phyloP scores from a whole-genome alignment of 352 stramenopile species.

The Halophytophthora batemanensis region DNA sequence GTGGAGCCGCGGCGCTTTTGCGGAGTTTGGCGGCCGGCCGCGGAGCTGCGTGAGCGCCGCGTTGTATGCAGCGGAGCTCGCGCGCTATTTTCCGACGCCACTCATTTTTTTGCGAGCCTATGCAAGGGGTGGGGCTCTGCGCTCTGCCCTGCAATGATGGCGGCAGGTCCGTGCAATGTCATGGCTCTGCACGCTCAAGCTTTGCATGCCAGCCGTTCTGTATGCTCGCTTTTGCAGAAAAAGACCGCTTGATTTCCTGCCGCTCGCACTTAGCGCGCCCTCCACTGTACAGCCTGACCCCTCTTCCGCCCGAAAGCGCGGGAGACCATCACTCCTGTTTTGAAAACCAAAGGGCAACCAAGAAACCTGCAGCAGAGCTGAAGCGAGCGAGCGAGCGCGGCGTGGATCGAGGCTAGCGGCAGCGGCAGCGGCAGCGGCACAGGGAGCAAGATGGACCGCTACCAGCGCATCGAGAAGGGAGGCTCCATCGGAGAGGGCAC shows the following conservation, averaged over 20 bases:
- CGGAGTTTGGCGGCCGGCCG: slow-evolving; percentile 1
- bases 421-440: too few species aligned
- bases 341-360: neutral
- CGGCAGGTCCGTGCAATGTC: too few species aligned
- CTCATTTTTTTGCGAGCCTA: too few species aligned
- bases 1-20: neutral
- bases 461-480: slow-evolving; percentile 93
- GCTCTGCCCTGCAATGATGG: too few species aligned
- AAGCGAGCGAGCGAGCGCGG: too few species aligned
- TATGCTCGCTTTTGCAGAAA: too few species aligned
- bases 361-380: neutral
- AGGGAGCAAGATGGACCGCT: slow-evolving; percentile 78
- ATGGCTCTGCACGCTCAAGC: too few species aligned
- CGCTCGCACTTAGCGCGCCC: slow-evolving; percentile 4
- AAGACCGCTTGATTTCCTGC: neutral
- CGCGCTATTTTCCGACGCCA: slow-evolving; percentile 18
- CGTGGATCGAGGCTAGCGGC: too few species aligned
- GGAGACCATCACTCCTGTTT: slow-evolving; percentile 13
- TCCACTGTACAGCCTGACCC: neutral
- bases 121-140: too few species aligned
- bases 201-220: too few species aligned
- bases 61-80: slow-evolving; percentile 10
- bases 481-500: slow-evolving; percentile 93
- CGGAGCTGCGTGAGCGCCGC: neutral
- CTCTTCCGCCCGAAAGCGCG: slow-evolving; percentile 24